Evolutionary conservation across 2,329 filamentous ascomycete genomes (phyloP).

Genomic region (Lecanicillium sp.): DNA sequence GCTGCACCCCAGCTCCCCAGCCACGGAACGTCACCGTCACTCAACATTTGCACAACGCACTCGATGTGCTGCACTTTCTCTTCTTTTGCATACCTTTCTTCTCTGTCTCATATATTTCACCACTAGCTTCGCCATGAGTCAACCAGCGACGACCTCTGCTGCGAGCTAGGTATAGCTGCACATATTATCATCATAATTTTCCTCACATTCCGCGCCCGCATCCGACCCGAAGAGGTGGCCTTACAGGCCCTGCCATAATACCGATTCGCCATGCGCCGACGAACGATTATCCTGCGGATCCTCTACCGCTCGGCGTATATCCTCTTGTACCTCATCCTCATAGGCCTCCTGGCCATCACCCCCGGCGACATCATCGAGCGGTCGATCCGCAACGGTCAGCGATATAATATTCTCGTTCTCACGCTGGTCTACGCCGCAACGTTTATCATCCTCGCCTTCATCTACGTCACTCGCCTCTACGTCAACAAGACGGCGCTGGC

Average conservation of each 20-base stretch:
- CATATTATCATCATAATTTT: neutral
- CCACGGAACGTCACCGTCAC: slow-evolving; percentile 7
- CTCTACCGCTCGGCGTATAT: slow-evolving; percentile 77
- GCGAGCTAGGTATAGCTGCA: neutral
- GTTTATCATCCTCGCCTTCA: slow-evolving; percentile 60
- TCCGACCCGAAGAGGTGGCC: too few relatives aligned
- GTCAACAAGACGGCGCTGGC: slow-evolving; percentile 74
- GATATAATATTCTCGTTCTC: slow-evolving; percentile 80
- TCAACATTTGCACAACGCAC: neutral
- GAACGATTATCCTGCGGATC: slow-evolving; percentile 43
- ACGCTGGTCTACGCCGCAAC: slow-evolving; percentile 70
- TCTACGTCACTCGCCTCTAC: slow-evolving; percentile 81
- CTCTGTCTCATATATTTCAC: neutral
- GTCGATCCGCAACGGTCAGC: slow-evolving; percentile 57
- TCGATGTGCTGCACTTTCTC: neutral
- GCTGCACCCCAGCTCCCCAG: neutral
- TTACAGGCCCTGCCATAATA: neutral
- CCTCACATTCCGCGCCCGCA: too few relatives aligned
- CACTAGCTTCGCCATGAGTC: slow-evolving; percentile 1
- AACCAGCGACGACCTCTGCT: neutral
- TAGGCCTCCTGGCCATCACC: slow-evolving; percentile 69
- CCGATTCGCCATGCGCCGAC: slow-evolving; percentile 26
- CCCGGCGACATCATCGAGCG: slow-evolving; percentile 78
- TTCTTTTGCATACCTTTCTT: neutral
- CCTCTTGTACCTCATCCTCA: slow-evolving; percentile 65